Conservation (phyloP, 2,329 filamentous ascomycete species). For the Bertia moriformis region DNA sequence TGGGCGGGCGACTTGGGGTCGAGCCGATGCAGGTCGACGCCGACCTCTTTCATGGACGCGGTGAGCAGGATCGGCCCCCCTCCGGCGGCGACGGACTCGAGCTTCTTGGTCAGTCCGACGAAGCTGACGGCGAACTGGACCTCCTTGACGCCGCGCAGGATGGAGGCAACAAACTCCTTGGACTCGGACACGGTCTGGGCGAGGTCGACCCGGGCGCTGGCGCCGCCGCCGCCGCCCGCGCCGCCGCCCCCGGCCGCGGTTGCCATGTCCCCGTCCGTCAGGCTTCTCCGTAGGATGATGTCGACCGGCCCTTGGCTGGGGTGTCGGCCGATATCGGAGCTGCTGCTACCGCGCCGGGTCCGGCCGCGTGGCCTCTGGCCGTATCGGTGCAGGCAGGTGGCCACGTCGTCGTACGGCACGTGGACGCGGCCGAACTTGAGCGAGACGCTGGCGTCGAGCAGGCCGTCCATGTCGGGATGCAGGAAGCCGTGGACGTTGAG, state of each 20-base stretch:
- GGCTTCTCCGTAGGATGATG: slow-evolving; percentile 56
- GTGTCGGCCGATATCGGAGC: too few relatives aligned
- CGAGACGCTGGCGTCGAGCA: slow-evolving; percentile 78
- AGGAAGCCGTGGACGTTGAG: slow-evolving; percentile 85
- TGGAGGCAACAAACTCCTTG: slow-evolving; percentile 79
- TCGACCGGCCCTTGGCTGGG: slow-evolving; percentile 35
- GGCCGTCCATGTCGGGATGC: slow-evolving; percentile 69
- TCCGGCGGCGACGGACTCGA: slow-evolving; percentile 51
- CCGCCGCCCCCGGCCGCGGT: slow-evolving; percentile 34
- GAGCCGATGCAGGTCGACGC: slow-evolving; percentile 78
- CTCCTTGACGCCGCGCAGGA: slow-evolving; percentile 84
- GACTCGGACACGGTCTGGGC: slow-evolving; percentile 80
- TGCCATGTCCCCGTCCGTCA: slow-evolving; percentile 58
- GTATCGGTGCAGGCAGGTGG: slow-evolving; percentile 41
- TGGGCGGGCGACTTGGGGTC: slow-evolving; percentile 88
- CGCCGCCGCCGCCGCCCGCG: slow-evolving; percentile 43
- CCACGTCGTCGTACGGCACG: slow-evolving; percentile 77
- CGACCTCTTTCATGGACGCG: slow-evolving; percentile 89
- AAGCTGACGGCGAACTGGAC: slow-evolving; percentile 91
- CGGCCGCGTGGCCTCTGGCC: too few relatives aligned
- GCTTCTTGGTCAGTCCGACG: slow-evolving; percentile 69
- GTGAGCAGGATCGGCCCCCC: slow-evolving; percentile 68
- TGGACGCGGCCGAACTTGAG: slow-evolving; percentile 84
- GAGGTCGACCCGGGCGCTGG: too few relatives aligned
- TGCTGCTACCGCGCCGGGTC: slow-evolving; percentile 14